Evolutionary conservation across 2,329 filamentous ascomycete genomes (phyloP), one percentile per base, ranked within the genome.

Genomic region (Neopestalotiopsis sp.): DNA sequence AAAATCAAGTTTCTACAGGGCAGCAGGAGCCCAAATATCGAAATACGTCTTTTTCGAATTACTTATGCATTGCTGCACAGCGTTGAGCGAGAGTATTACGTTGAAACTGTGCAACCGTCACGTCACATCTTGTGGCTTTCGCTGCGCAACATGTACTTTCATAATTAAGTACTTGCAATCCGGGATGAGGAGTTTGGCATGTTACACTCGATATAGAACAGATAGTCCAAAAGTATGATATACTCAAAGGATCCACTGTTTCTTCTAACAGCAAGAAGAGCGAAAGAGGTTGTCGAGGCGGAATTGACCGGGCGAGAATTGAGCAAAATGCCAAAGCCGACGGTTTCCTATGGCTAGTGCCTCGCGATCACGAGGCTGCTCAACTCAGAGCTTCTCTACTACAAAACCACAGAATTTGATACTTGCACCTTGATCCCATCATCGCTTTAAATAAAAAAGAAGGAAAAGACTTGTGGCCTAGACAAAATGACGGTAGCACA

Each of bases 401-500:
- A 59, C n/a, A 30, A 40, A 24, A 56, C 7, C 53, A 30, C 61
- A 42, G 34, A 34, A 61, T 14, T 42, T 61, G 30, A 53, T 30
- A 42, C 34, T 63, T 38, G 12, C 5, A 34, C n/a, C 20, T 24
- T 38, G 34, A 38, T 38, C 10, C 10, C 6, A 38, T 38, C 34
- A 38, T 38, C 24, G 24, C 24, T 3, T 28, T 2, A 28, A 28
- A 28, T 28, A 28, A 28, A 28, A 28, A 28, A 28, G 24, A 28
- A 28, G 24, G 2, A 28, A 28, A 28, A 28, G 24, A 28, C 24
- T 28, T 28, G 24, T 28, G 24, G 24, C 24, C 24, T 62, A 59
- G 13, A 59, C 57, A 32, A 49, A 34, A 87, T 87, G 86, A 79
- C 82, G 17, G 79, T 83, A 62, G 87, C 87, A 7, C 83, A 89